A percentile compares a stretch with the other conserved stretches of the same genome.
Conservation (phyloP, 2,329 filamentous ascomycete genomes). For the Nannizziopsis arthrosporioides region DNA sequence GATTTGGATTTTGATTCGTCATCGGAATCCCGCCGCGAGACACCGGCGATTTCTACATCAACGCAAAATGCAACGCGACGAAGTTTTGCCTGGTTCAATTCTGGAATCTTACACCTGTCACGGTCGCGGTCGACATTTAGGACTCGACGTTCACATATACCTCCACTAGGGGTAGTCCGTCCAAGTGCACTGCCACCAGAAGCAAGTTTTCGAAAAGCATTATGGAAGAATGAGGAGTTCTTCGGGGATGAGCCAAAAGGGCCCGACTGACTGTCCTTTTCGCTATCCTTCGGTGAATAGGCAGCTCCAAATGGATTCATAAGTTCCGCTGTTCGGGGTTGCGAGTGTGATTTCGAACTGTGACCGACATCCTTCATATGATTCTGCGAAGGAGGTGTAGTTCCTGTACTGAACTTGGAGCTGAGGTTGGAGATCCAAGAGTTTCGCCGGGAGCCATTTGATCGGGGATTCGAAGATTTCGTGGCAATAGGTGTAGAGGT, state of each 20-base stretch:
- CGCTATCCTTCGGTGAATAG: constrained; percentile 33
- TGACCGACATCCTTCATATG: constrained; percentile 22
- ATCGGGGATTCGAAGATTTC: constrained; percentile 3
- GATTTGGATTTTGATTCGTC: constrained; percentile 30
- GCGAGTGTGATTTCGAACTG: constrained; percentile 23
- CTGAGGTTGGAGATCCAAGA: constrained; percentile 93
- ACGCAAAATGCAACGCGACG: constrained; percentile 89
- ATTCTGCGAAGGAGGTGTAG: constrained; percentile 31
- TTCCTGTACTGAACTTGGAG: constrained; percentile 68
- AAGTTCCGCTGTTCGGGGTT: constrained; percentile 22
- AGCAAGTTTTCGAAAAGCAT: constrained; percentile 68
- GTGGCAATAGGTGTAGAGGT: constrained; percentile 1
- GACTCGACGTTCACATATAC: constrained; percentile 51
- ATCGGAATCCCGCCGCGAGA: constrained; percentile 62
- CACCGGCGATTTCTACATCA: constrained; percentile 89
- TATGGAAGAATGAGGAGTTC: constrained; percentile 61
- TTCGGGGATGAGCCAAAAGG: constrained; percentile 53
- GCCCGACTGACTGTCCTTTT: constrained; percentile 27
- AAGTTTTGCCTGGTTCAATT: constrained; percentile 69
- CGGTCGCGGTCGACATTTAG: constrained; percentile 75
- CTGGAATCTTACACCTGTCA: constrained; percentile 65
- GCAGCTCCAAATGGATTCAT: constrained; percentile 37
- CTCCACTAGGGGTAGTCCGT: constrained; percentile 47
- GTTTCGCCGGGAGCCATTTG: constrained; percentile 40
- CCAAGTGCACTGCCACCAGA: constrained; percentile 42